Percentiles rank a stretch among this genome's conserved stretches.
Evolutionary conservation across 345 rosid genomes (phyloP).

Genomic region (Populus nigra): DNA sequence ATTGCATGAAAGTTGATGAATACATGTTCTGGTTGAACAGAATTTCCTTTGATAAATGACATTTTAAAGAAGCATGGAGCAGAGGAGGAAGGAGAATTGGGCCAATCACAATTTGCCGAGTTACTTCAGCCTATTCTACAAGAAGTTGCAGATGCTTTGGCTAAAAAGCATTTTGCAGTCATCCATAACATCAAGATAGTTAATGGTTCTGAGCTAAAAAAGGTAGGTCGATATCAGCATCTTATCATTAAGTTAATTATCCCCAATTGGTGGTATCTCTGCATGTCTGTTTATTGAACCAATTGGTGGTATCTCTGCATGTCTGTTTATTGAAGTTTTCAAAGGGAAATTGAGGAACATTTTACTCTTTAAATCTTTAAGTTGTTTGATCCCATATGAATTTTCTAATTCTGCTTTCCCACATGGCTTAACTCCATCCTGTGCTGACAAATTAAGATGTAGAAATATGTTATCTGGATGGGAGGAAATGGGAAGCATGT

Average conservation of each 20-base stretch:
- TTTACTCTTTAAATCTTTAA: not conserved
- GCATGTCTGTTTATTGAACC: too few relatives aligned
- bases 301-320: not conserved
- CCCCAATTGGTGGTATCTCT: not conserved
- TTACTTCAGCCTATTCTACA: conserved; percentile 70
- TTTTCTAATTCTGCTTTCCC: not conserved
- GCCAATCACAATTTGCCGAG: conserved; percentile 88
- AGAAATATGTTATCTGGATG: not conserved
- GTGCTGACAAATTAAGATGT: not conserved
- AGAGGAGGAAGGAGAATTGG: conserved; percentile 67
- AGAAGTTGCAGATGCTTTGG: conserved; percentile 63
- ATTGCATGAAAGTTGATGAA: conserved; percentile 5
- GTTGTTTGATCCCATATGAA: not conserved
- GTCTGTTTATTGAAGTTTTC: not conserved
- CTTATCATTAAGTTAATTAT: conserved; percentile 2
- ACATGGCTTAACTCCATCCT: not conserved
- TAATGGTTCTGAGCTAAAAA: conserved; percentile 60
- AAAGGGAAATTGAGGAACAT: not conserved
- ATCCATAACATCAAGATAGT: conserved; percentile 52
- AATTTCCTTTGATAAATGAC: conserved; percentile 55
- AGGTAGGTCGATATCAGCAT: conserved; percentile 36
- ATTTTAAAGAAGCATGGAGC: conserved; percentile 74
- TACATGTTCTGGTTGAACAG: conserved; percentile 38
- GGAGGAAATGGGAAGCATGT: not conserved
- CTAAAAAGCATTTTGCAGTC: conserved; percentile 45